phyloP scores from a whole-genome alignment of 169 alveolate genomes.

The Fabrea salina region DNA sequence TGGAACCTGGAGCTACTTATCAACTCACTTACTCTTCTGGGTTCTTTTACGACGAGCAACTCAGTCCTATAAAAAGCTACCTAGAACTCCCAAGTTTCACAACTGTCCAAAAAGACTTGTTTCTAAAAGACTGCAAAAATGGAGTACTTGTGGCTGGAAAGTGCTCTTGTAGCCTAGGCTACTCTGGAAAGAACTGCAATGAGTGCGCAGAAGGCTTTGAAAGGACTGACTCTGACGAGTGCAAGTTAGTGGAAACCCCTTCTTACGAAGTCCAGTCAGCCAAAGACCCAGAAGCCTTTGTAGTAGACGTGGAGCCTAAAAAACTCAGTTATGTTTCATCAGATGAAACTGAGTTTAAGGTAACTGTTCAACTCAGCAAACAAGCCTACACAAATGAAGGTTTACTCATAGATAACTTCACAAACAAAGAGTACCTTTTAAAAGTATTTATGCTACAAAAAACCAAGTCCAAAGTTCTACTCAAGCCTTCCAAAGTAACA shows the following conservation, averaged over 20 bases:
- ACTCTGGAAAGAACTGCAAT: constrained; percentile 1
- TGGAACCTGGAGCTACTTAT: constrained; percentile 5
- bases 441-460: neutral
- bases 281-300: neutral
- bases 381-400: constrained; percentile 22
- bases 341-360: neutral
- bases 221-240: neutral
- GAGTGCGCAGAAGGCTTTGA: neutral
- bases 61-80: neutral
- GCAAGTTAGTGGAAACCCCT: neutral
- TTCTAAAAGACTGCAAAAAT: neutral
- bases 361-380: neutral
- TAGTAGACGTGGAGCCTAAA: neutral
- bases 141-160: neutral
- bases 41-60: neutral
- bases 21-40: neutral
- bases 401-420: neutral
- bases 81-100: neutral
- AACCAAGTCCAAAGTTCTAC: neutral
- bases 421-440: neutral
- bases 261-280: neutral
- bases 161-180: constrained; percentile 5
- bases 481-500: too few relatives aligned
- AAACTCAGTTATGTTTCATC: neutral
- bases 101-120: neutral